Evolutionary conservation across 768 basidiomycete genomes (phyloP).

Genomic region (Termitomyces sp.): DNA sequence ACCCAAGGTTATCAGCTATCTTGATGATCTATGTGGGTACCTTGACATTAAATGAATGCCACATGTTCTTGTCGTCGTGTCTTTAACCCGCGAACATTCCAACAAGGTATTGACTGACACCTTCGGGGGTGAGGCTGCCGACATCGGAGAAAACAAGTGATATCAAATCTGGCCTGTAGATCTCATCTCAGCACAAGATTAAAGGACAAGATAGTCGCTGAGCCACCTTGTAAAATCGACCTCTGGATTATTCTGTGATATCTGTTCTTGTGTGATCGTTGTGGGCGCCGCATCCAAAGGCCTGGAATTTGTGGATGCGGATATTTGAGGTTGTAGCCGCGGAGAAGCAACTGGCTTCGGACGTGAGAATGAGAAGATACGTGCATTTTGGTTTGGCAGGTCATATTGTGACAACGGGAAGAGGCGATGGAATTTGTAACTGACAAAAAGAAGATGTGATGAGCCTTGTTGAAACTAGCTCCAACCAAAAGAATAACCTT

Average conservation of each 20-base stretch:
- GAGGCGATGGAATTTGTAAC: conserved; percentile 96
- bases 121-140: conserved; percentile 87
- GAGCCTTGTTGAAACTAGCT: conserved; percentile 13
- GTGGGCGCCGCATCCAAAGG: conserved; percentile 11
- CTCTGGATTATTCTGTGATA: conserved; percentile 77
- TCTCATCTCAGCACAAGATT: neutral
- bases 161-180: conserved; percentile 79
- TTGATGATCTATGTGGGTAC: conserved; percentile 21
- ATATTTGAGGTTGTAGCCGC: conserved; percentile 14
- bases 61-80: conserved; percentile 7
- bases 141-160: conserved; percentile 93
- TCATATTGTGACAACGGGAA: conserved; percentile 92
- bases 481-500: conserved; percentile 41
- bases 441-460: conserved; percentile 25
- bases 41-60: conserved; percentile 7
- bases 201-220: neutral
- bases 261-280: conserved; percentile 78
- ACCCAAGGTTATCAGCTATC: conserved; percentile 29
- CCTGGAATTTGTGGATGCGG: conserved; percentile 9
- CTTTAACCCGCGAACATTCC: conserved; percentile 81
- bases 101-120: conserved; percentile 92
- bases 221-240: conserved; percentile 89
- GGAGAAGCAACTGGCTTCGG: conserved; percentile 22
- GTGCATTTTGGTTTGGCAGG: conserved; percentile 74
- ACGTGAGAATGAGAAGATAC: conserved; percentile 66